A percentile compares a stretch with the other conserved stretches of the same genome.
Conservation (phyloP, 768 basidiomycete genomes). For the Naematelia aurantialba region DNA sequence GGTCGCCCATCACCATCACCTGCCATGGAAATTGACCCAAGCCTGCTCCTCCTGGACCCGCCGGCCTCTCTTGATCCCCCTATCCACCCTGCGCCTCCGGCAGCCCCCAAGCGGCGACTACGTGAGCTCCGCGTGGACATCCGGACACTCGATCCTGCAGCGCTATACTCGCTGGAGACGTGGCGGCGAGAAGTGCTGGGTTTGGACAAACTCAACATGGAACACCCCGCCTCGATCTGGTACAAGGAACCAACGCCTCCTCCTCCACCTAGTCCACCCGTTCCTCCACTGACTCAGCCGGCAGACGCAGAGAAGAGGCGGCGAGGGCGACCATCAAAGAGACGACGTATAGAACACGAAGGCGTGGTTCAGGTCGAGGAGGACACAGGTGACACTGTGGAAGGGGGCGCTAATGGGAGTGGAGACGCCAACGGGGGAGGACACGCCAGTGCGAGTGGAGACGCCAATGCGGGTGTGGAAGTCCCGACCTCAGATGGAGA, state of each 20-base stretch:
- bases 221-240: constrained; percentile 35
- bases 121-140: constrained; percentile 38
- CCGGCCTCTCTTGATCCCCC: background rate
- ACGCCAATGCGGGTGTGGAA: background rate
- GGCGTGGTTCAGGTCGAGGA: background rate
- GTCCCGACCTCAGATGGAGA: background rate
- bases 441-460: background rate
- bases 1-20: no score
- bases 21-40: background rate
- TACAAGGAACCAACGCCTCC: constrained; percentile 29
- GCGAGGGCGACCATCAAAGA: background rate
- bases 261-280: constrained; percentile 9
- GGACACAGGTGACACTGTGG: background rate
- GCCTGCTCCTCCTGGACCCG: background rate
- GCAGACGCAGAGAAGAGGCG: background rate
- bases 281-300: no score
- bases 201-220: constrained; percentile 28
- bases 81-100: constrained; percentile 5
- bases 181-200: constrained; percentile 32
- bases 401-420: background rate
- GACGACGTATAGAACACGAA: background rate
- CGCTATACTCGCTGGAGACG: constrained; percentile 32
- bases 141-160: constrained; percentile 33
- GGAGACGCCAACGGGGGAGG: background rate
- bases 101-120: constrained; percentile 26